Percentiles rank a stretch among this genome's conserved stretches.
phyloP scores from a whole-genome alignment of 78 protist genomes.

The Speleostelium caveatum region DNA sequence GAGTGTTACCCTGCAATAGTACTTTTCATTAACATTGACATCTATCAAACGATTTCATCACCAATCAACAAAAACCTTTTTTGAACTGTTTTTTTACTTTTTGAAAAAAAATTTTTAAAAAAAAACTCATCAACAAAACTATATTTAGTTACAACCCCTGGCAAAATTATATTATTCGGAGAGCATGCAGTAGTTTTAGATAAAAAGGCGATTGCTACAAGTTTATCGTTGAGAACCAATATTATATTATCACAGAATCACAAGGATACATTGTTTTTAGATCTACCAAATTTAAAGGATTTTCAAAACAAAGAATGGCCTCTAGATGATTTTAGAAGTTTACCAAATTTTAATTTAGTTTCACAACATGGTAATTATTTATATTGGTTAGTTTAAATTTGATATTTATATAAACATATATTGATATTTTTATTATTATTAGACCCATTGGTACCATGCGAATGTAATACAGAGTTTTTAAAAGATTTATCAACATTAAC shows the following conservation, averaged over 20 bases:
- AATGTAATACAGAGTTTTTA: constrained; percentile 43
- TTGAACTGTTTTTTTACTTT: too few relatives aligned
- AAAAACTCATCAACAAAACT: neutral
- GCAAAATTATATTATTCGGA: constrained; percentile 87
- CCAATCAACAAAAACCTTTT: too few relatives aligned
- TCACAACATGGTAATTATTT: neutral
- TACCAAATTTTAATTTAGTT: neutral
- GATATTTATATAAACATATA: neutral
- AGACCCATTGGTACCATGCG: constrained; percentile 40
- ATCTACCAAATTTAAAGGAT: constrained; percentile 32
- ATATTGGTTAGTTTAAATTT: neutral
- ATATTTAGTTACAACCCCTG: constrained; percentile 83
- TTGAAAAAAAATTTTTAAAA: too few relatives aligned
- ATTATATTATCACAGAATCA: constrained; percentile 5
- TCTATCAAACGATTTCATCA: too few relatives aligned
- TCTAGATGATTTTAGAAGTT: constrained; percentile 7
- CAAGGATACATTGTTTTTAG: neutral
- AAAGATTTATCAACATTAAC: neutral
- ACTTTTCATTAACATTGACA: too few relatives aligned
- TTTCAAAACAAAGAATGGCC: constrained; percentile 14
- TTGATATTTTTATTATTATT: neutral
- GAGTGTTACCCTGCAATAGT: too few relatives aligned
- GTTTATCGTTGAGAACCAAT: constrained; percentile 59
- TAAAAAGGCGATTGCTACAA: constrained; percentile 78
- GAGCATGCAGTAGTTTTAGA: constrained; percentile 90